phyloP scores from a whole-genome alignment of 371 early-diverging fungal species.

The Mucor saturninus region DNA sequence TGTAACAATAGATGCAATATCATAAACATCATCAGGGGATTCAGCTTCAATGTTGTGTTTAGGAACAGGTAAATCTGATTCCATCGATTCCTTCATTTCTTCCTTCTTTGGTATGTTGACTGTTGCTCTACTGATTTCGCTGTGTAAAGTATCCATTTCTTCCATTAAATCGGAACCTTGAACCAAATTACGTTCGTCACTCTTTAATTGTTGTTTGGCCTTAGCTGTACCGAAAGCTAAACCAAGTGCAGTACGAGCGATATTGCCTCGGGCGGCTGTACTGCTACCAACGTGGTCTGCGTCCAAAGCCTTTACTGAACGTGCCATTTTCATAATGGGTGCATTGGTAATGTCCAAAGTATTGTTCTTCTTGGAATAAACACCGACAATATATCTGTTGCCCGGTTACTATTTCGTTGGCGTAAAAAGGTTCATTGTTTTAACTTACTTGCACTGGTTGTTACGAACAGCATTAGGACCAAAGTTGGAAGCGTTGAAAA shows the following conservation, averaged over 20 bases:
- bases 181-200: slow-evolving; percentile 84
- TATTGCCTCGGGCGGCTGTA: slow-evolving; percentile 22
- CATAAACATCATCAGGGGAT: slow-evolving; percentile 75
- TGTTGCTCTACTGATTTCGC: slow-evolving; percentile 62
- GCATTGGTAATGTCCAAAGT: slow-evolving; percentile 70
- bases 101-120: slow-evolving; percentile 55
- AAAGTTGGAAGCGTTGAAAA: slow-evolving; percentile 72
- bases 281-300: neutral
- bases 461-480: slow-evolving; percentile 56
- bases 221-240: slow-evolving; percentile 93
- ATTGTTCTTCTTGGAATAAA: slow-evolving; percentile 68
- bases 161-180: slow-evolving; percentile 57
- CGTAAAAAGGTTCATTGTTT: too few relatives aligned
- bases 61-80: slow-evolving; percentile 74
- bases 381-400: slow-evolving; percentile 77
- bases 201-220: slow-evolving; percentile 75
- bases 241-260: slow-evolving; percentile 79
- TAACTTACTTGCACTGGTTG: slow-evolving; percentile 57
- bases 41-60: slow-evolving; percentile 68
- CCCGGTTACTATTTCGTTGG: too few relatives aligned
- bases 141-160: slow-evolving; percentile 62
- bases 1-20: slow-evolving; percentile 70
- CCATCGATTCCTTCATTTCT: slow-evolving; percentile 55
- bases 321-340: slow-evolving; percentile 67
- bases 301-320: slow-evolving; percentile 70